These are phyloP conservation scores for Cucurbita moschata DNA, from an alignment of 306 rosid species.

Conservation along the genomic window DNA sequence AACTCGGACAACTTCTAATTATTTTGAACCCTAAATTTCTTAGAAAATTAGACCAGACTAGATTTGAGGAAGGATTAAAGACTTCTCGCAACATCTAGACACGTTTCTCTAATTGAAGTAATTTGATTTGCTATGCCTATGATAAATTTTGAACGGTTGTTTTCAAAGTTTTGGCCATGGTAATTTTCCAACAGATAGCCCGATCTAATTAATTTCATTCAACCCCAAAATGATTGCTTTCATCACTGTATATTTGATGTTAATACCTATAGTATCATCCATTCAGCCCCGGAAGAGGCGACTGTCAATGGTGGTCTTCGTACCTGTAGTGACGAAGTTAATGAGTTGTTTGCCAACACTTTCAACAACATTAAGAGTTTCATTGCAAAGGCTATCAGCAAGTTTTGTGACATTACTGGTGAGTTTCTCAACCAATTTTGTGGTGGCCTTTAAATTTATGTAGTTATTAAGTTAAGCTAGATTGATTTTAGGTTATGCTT, in stretches of 20 bases:
- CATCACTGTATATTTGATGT: not conserved
- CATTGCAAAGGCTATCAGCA: constrained; percentile 19
- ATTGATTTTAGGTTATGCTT: not conserved
- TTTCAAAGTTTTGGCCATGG: not conserved
- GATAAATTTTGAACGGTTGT: not conserved
- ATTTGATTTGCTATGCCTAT: not conserved
- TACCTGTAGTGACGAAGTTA: constrained; percentile 24
- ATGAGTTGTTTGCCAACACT: constrained; percentile 37
- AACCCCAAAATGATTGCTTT: not conserved
- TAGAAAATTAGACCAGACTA: not conserved
- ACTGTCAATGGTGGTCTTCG: not conserved
- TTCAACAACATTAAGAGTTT: constrained; percentile 30
- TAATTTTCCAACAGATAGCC: not conserved
- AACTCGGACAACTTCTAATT: not conserved
- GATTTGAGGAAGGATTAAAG: not conserved
- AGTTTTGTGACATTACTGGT: constrained; percentile 35
- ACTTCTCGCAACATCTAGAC: not conserved
- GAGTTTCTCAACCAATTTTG: not conserved
- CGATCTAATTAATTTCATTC: not conserved
- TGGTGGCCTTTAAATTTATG: not conserved
- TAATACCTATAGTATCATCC: not conserved
- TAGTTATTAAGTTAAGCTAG: not conserved
- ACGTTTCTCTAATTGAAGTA: not conserved
- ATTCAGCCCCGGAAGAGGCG: constrained; percentile 19
- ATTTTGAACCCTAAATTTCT: not conserved